Evolutionary conservation across 306 rosid species (phyloP).

Genomic region (Ochetophila trinervis): DNA sequence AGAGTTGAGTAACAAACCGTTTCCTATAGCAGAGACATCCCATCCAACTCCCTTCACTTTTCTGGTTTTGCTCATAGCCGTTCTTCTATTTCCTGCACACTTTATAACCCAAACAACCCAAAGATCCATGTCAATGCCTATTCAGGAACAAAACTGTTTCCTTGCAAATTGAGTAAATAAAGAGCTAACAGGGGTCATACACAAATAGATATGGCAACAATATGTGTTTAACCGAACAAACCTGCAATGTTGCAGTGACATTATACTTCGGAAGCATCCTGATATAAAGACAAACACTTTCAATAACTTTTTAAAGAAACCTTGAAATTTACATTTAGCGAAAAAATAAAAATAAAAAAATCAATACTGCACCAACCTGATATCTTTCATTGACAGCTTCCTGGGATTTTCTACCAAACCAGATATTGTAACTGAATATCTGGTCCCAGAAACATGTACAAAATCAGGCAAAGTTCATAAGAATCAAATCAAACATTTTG

Average conservation of each 20-base stretch:
- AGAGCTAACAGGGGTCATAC: not conserved
- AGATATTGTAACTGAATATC: conserved; percentile 57
- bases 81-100: conserved; percentile 98
- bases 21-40: conserved; percentile 95
- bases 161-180: conserved; percentile 7
- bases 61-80: conserved; percentile 86
- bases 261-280: conserved; percentile 85
- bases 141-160: not conserved
- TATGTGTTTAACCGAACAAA: conserved; percentile 19
- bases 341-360: not conserved
- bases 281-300: conserved; percentile 27
- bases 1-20: conserved; percentile 49
- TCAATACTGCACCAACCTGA: conserved; percentile 41
- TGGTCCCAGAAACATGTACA: conserved; percentile 29
- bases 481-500: not conserved
- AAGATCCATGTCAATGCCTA: conserved; percentile 15
- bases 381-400: conserved; percentile 65
- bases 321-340: not conserved
- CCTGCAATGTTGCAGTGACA: conserved; percentile 88
- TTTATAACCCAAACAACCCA: conserved; percentile 28
- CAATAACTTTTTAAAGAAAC: not conserved
- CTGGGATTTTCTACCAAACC: conserved; percentile 60
- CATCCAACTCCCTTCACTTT: conserved; percentile 89
- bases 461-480: conserved; percentile 12
- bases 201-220: not conserved